Evolutionary conservation across 805 yeast genomes (phyloP).

Genomic region (Spathaspora gorwiae): DNA sequence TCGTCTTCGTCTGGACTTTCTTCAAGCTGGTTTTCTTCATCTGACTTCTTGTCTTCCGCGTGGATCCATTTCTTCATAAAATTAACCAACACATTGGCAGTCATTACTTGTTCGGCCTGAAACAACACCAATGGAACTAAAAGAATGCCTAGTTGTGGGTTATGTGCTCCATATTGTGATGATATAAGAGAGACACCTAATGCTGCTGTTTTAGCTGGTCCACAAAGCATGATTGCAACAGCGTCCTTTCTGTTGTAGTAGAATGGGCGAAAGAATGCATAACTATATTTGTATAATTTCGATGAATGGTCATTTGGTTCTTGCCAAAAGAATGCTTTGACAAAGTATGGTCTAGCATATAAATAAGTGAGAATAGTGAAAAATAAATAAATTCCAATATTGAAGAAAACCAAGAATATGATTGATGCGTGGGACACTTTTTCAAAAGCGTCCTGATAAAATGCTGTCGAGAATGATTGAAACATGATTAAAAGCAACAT

Average conservation of each 20-base stretch:
- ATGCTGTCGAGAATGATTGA: slow-evolving; percentile 82
- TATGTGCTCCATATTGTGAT: slow-evolving; percentile 68
- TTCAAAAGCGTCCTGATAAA: slow-evolving; percentile 74
- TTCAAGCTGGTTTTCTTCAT: slow-evolving; percentile 7
- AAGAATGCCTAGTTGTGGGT: slow-evolving; percentile 60
- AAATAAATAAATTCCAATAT: slow-evolving; percentile 71
- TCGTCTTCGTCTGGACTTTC: neutral
- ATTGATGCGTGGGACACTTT: slow-evolving; percentile 64
- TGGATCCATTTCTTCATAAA: slow-evolving; percentile 69
- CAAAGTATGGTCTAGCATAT: slow-evolving; percentile 56
- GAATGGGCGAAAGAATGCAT: slow-evolving; percentile 54
- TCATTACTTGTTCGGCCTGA: slow-evolving; percentile 81
- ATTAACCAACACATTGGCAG: slow-evolving; percentile 69
- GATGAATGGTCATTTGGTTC: slow-evolving; percentile 48
- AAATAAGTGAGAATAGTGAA: slow-evolving; percentile 63
- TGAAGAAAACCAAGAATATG: slow-evolving; percentile 76
- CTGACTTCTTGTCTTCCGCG: slow-evolving; percentile 20
- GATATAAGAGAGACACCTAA: slow-evolving; percentile 81
- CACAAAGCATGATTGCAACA: slow-evolving; percentile 77
- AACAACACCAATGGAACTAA: slow-evolving; percentile 80
- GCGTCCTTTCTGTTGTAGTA: slow-evolving; percentile 70
- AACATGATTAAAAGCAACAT: slow-evolving; percentile 76
- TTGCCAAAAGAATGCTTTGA: slow-evolving; percentile 37
- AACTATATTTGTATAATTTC: slow-evolving; percentile 39
- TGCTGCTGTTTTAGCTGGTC: slow-evolving; percentile 92